These are phyloP conservation scores for Pleurozium schreberi DNA, from an alignment of 225 moss, liverwort and hornwort genomes.

Conservation along the genomic window DNA sequence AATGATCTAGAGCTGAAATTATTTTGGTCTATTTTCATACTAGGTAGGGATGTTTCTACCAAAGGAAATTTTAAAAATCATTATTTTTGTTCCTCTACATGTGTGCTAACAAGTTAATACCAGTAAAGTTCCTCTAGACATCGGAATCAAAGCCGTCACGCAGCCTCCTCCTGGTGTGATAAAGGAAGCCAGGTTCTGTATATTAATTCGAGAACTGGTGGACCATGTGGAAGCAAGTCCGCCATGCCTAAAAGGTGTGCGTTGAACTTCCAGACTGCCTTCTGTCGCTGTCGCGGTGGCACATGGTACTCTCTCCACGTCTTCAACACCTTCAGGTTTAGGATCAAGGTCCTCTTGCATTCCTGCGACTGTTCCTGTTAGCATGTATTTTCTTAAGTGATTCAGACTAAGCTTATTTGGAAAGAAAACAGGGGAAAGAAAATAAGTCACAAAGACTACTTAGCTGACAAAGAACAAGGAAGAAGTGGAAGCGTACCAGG, in stretches of 20 bases:
- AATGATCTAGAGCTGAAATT: too few species aligned
- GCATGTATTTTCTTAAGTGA: neutral
- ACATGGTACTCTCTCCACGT: neutral
- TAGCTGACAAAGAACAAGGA: neutral
- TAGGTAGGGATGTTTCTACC: too few species aligned
- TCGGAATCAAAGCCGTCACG: conserved; percentile 25
- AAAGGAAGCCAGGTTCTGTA: conserved; percentile 17
- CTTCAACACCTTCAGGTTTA: neutral
- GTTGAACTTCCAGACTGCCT: neutral
- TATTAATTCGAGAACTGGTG: conserved; percentile 41
- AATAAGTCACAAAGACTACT: neutral
- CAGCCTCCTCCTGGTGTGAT: conserved; percentile 21
- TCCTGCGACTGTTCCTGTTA: neutral
- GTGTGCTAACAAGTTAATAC: too few species aligned
- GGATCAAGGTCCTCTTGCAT: neutral
- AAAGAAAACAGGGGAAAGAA: neutral
- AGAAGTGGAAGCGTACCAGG: conserved; percentile 3
- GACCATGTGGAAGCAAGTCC: conserved; percentile 18
- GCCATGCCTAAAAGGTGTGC: neutral
- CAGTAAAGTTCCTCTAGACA: conserved; percentile 14
- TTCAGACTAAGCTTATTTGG: neutral
- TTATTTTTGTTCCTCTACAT: too few species aligned
- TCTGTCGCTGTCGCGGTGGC: neutral
- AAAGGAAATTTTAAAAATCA: too few species aligned
- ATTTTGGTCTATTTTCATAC: too few species aligned